phyloP scores from a whole-genome alignment of 108 stramenopile genomes.

The Cyclotella sp. region DNA sequence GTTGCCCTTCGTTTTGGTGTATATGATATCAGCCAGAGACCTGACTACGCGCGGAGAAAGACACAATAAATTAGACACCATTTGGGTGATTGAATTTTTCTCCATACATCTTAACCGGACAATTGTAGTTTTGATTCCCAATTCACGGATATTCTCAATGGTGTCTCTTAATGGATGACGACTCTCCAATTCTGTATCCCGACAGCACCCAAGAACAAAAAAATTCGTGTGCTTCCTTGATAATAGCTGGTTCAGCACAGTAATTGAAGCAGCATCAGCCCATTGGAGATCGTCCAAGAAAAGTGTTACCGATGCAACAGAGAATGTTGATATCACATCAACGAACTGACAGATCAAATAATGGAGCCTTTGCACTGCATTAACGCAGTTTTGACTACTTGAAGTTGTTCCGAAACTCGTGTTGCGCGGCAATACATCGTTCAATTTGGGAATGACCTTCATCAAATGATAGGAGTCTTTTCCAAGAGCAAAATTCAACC shows the following conservation, averaged over 20 bases:
- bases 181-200: slow-evolving; percentile 16
- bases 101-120: slow-evolving; percentile 14
- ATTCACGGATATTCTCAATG: background rate
- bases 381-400: background rate
- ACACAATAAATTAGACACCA: slow-evolving; percentile 22
- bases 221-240: background rate
- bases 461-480: slow-evolving; percentile 1
- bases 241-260: slow-evolving; percentile 18
- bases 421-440: background rate
- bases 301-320: slow-evolving; percentile 5
- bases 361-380: slow-evolving; percentile 20
- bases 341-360: slow-evolving; percentile 26
- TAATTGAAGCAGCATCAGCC: slow-evolving; percentile 19
- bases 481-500: slow-evolving; percentile 2
- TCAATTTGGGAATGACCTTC: slow-evolving; percentile 17
- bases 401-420: background rate
- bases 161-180: slow-evolving; percentile 15
- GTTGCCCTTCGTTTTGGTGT: slow-evolving; percentile 36
- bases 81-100: slow-evolving; percentile 17
- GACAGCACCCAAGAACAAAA: slow-evolving; percentile 31
- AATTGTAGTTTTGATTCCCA: slow-evolving; percentile 4
- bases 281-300: slow-evolving; percentile 42
- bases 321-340: slow-evolving; percentile 15
- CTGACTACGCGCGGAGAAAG: slow-evolving; percentile 17
- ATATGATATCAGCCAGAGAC: slow-evolving; percentile 17